Evolutionary conservation across 148 eudicot genomes (phyloP).

Genomic region (Rheum nobile): DNA sequence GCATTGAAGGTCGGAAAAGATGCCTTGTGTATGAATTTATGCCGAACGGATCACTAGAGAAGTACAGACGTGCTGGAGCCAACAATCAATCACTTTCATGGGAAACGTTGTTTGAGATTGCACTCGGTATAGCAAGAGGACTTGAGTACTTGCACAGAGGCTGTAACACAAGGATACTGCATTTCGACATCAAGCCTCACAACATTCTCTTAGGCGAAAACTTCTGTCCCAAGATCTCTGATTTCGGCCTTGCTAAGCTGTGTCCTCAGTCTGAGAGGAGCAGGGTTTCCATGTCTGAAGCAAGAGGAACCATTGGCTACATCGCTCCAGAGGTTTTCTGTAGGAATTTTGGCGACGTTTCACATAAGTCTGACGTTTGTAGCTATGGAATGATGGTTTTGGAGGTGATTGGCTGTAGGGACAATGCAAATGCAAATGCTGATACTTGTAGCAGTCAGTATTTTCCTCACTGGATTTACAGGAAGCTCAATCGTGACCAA

Average conservation of each 20-base stretch:
- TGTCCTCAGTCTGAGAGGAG: conserved; percentile 11
- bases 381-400: conserved; percentile 27
- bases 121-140: conserved; percentile 30
- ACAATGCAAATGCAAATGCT: background rate
- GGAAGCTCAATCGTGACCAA: conserved; percentile 13
- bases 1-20: background rate
- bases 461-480: conserved; percentile 19
- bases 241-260: conserved; percentile 23
- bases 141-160: conserved; percentile 37
- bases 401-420: background rate
- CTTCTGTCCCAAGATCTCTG: conserved; percentile 22
- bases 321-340: conserved; percentile 6
- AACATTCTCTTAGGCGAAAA: conserved; percentile 24
- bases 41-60: conserved; percentile 10
- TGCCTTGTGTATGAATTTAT: background rate
- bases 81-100: conserved; percentile 4
- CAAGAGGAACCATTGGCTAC: conserved; percentile 22
- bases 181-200: conserved; percentile 38
- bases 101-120: conserved; percentile 17
- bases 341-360: background rate
- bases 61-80: background rate
- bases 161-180: conserved; percentile 20
- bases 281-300: conserved; percentile 12
- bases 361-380: background rate
- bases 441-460: background rate